Percentiles rank a stretch among this genome's conserved stretches.
Evolutionary conservation across 2,329 filamentous ascomycete genomes (phyloP).

Genomic region (Venturiaceae sp.): DNA sequence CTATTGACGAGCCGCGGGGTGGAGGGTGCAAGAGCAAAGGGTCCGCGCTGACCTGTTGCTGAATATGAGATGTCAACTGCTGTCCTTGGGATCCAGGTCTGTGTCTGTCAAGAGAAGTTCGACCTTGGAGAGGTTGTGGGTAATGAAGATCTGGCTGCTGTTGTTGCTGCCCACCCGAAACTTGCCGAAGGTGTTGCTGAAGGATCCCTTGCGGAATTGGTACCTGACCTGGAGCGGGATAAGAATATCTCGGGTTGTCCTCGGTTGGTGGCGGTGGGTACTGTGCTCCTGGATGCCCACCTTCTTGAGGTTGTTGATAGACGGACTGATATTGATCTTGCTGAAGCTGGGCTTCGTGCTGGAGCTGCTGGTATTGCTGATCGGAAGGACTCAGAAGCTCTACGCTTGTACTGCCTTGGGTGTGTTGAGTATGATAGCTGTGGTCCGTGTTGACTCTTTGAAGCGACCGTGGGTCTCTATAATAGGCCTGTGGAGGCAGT

Average conservation of each 20-base stretch:
- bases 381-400: constrained; percentile 16
- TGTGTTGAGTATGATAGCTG: constrained; percentile 16
- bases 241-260: constrained; percentile 3
- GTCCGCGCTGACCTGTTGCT: background rate
- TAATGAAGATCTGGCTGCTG: constrained; percentile 6
- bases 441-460: constrained; percentile 3
- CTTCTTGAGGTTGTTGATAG: constrained; percentile 15
- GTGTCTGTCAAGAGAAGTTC: constrained; percentile 1
- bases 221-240: background rate
- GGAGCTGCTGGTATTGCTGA: constrained; percentile 23
- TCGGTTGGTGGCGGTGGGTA: background rate
- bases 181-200: background rate
- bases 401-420: constrained; percentile 6
- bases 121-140: background rate
- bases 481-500: constrained; percentile 5
- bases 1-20: background rate
- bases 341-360: constrained; percentile 20
- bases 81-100: constrained; percentile 1
- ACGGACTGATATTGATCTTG: constrained; percentile 17
- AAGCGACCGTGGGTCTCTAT: background rate
- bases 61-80: constrained; percentile 2
- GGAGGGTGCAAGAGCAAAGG: constrained; percentile 2
- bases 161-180: background rate
- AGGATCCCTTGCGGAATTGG: background rate
- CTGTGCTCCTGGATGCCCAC: constrained; percentile 9